phyloP scores from a whole-genome alignment of 2,329 filamentous ascomycete species.

The Aurifilum marmelostoma region DNA sequence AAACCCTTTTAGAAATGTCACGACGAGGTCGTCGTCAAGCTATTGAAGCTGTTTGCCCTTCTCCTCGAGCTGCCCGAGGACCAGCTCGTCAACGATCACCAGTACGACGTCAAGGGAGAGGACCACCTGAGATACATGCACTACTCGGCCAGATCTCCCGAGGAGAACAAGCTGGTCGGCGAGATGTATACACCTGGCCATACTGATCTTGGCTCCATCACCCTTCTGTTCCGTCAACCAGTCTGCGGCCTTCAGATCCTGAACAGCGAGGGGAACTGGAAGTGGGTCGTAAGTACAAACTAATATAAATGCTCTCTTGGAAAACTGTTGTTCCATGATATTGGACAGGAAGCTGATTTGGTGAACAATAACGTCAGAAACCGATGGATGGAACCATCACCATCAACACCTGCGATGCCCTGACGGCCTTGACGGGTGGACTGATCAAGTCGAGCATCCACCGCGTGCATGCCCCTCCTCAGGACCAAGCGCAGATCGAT shows the following conservation, averaged over 20 bases:
- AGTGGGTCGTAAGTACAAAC: slow-evolving; percentile 43
- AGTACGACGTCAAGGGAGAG: slow-evolving; percentile 60
- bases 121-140: slow-evolving; percentile 67
- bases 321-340: neutral
- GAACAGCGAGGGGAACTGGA: slow-evolving; percentile 53
- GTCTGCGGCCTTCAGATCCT: slow-evolving; percentile 59
- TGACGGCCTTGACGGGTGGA: slow-evolving; percentile 53
- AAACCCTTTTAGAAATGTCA: slow-evolving; percentile 44
- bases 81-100: slow-evolving; percentile 57
- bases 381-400: slow-evolving; percentile 54
- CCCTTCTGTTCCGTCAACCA: slow-evolving; percentile 61
- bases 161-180: slow-evolving; percentile 50
- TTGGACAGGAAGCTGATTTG: neutral
- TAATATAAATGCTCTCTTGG: neutral
- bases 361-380: slow-evolving; percentile 32
- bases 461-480: slow-evolving; percentile 35
- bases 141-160: slow-evolving; percentile 52
- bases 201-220: slow-evolving; percentile 60
- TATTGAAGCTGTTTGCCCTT: slow-evolving; percentile 64
- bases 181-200: slow-evolving; percentile 53
- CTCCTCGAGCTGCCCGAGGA: slow-evolving; percentile 64
- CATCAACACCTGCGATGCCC: slow-evolving; percentile 54
- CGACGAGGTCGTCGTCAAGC: slow-evolving; percentile 57
- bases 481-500: slow-evolving; percentile 41
- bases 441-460: slow-evolving; percentile 49